phyloP scores from a whole-genome alignment of 1,284 basidiomycete genomes.

The Pyrrhoderma lamaoense region DNA sequence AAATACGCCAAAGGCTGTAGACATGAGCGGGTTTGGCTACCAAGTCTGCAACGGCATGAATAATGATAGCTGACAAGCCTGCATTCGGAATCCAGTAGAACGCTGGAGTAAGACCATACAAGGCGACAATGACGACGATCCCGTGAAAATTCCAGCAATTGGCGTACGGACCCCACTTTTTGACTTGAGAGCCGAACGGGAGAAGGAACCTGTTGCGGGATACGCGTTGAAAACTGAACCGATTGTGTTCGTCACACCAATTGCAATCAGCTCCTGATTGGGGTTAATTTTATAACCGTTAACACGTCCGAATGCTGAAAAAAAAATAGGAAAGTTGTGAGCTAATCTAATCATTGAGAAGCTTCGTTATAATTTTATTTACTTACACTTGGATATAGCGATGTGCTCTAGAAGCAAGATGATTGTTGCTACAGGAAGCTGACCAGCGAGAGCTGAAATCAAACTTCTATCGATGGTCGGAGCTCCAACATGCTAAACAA shows the following conservation, averaged over 20 bases:
- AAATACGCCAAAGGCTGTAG: constrained; percentile 92
- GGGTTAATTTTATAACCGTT: constrained; percentile 98
- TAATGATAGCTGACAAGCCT: constrained; percentile 86
- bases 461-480: constrained; percentile 64
- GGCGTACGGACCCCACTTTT: constrained; percentile 97
- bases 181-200: constrained; percentile 90
- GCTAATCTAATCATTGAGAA: too few relatives aligned
- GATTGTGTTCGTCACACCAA: constrained; percentile 90
- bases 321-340: background rate
- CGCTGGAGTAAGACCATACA: constrained; percentile 88
- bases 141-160: constrained; percentile 81
- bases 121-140: constrained; percentile 87
- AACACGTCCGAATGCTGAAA: constrained; percentile 83
- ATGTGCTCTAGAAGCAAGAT: constrained; percentile 96
- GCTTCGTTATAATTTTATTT: background rate
- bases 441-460: constrained; percentile 61
- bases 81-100: constrained; percentile 85
- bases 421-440: constrained; percentile 91
- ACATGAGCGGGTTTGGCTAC: constrained; percentile 83
- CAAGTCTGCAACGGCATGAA: constrained; percentile 91
- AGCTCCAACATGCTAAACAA: constrained; percentile 53
- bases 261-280: constrained; percentile 95
- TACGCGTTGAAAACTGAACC: constrained; percentile 88
- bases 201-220: constrained; percentile 97
- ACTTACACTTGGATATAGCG: constrained; percentile 83